phyloP scores from a whole-genome alignment of 1,284 basidiomycete species.

The Athelia sp. region DNA sequence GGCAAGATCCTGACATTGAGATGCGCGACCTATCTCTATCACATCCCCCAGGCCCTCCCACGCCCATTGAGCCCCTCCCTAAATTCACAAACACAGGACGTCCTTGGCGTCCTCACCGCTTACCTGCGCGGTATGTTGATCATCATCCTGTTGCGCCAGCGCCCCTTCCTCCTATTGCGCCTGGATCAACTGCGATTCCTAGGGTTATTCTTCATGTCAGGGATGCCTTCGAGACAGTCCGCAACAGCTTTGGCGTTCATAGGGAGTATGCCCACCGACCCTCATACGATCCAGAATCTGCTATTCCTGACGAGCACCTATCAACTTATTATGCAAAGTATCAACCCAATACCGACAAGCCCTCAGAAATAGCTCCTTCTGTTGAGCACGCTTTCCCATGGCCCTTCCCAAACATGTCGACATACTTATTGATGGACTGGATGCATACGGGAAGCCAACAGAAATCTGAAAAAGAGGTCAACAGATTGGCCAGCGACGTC shows the following conservation, averaged over 20 bases:
- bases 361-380: too few relatives aligned
- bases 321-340: background rate
- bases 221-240: slow-evolving; percentile 11
- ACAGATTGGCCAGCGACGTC: slow-evolving; percentile 15
- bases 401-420: slow-evolving; percentile 13
- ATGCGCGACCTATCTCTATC: too few relatives aligned
- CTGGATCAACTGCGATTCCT: background rate
- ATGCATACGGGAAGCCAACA: slow-evolving; percentile 2
- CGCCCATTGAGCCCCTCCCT: background rate
- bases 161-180: background rate
- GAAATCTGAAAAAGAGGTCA: slow-evolving; percentile 12
- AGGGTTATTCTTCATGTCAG: slow-evolving; percentile 14
- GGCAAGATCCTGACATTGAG: background rate
- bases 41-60: background rate
- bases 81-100: background rate
- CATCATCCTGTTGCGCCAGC: background rate
- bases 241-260: slow-evolving; percentile 16
- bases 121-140: slow-evolving; percentile 1
- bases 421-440: slow-evolving; percentile 12
- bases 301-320: slow-evolving; percentile 9
- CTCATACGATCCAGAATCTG: slow-evolving; percentile 17
- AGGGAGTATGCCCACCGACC: slow-evolving; percentile 16
- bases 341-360: background rate
- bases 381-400: slow-evolving; percentile 2
- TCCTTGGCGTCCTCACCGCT: background rate